Evolutionary conservation across 2,329 filamentous ascomycete species (phyloP).

Genomic region (Herpotrichia juniperi): DNA sequence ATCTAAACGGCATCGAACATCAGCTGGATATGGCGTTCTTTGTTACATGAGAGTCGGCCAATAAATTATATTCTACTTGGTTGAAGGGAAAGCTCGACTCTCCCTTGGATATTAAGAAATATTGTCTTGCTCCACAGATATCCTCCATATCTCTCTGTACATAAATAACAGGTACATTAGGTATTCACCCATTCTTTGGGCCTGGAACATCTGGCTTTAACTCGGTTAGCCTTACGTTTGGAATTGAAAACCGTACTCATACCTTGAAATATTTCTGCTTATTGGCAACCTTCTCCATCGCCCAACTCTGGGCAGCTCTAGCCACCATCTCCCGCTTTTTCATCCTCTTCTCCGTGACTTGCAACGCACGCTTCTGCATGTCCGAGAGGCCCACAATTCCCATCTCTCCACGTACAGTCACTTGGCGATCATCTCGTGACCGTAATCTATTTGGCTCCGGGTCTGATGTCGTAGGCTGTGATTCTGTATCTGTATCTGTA

Average conservation of each 20-base stretch:
- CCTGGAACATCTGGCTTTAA: not conserved
- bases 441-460: too few species aligned
- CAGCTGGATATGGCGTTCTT: too few species aligned
- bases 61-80: too few species aligned
- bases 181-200: not conserved
- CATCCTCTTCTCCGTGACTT: slow-evolving; percentile 23
- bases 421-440: slow-evolving; percentile 14
- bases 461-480: not conserved
- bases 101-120: too few species aligned
- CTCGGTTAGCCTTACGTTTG: not conserved
- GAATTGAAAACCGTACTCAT: not conserved
- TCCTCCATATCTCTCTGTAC: too few species aligned
- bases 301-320: slow-evolving; percentile 14
- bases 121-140: too few species aligned
- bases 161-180: too few species aligned
- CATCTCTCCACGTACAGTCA: slow-evolving; percentile 25
- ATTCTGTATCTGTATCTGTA: not conserved
- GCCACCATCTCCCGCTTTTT: slow-evolving; percentile 16
- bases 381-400: slow-evolving; percentile 22
- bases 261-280: slow-evolving; percentile 19
- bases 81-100: too few species aligned
- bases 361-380: slow-evolving; percentile 17
- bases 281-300: slow-evolving; percentile 15
- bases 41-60: too few species aligned
- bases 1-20: too few species aligned